A percentile compares a stretch with the other conserved stretches of the same genome.
phyloP scores from a whole-genome alignment of 2,329 filamentous ascomycete genomes.

The Cladophialophora carrionii region DNA sequence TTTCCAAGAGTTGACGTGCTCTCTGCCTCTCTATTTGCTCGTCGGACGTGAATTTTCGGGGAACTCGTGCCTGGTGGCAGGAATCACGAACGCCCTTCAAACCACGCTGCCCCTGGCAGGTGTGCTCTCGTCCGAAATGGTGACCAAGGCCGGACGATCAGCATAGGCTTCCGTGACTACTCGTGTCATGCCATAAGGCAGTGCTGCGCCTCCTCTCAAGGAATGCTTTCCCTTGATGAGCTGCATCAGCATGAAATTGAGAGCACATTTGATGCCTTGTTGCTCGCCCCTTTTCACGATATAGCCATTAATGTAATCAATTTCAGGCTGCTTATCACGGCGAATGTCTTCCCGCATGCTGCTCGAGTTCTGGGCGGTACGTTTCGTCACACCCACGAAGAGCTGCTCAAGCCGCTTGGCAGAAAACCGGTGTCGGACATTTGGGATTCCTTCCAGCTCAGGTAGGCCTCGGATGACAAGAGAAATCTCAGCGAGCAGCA shows the following conservation, averaged over 20 bases:
- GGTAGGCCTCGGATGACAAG: constrained; percentile 73
- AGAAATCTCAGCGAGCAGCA: constrained; percentile 74
- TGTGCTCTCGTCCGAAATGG: constrained; percentile 27
- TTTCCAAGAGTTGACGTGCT: constrained; percentile 3
- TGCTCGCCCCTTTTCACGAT: constrained; percentile 73
- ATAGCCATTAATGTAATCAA: constrained; percentile 87
- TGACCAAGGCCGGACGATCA: constrained; percentile 20
- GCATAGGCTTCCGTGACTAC: constrained; percentile 21
- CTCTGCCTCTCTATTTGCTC: neutral
- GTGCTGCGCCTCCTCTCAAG: constrained; percentile 6
- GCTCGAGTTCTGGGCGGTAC: constrained; percentile 62
- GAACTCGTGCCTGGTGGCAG: neutral
- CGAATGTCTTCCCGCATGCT: constrained; percentile 70
- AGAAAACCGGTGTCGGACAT: constrained; percentile 62
- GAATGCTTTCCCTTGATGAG: constrained; percentile 68
- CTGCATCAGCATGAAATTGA: constrained; percentile 73
- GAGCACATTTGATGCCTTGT: constrained; percentile 70
- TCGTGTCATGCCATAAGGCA: constrained; percentile 26
- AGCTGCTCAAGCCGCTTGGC: constrained; percentile 65
- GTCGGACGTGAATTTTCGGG: neutral
- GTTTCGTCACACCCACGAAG: constrained; percentile 58
- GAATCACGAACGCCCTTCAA: constrained; percentile 16
- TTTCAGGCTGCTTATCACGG: constrained; percentile 67
- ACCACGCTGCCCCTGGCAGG: constrained; percentile 20
- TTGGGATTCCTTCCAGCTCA: constrained; percentile 67